Conservation (phyloP, 768 basidiomycete species). For the Thelephora ganbajun region DNA sequence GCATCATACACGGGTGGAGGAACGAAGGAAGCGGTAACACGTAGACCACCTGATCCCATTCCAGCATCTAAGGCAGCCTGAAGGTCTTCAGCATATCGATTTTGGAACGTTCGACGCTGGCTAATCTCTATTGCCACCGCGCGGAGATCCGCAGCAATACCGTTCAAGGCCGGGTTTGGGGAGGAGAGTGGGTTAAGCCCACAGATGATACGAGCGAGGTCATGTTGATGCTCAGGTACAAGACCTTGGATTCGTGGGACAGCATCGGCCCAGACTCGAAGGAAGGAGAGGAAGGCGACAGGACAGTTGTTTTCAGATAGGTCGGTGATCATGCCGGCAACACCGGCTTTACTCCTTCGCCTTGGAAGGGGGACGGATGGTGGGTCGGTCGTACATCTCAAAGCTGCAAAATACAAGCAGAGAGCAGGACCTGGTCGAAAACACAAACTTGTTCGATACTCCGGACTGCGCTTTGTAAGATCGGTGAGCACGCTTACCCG, state of each 20-base stretch:
- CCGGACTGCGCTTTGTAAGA: neutral
- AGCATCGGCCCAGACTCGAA: constrained; percentile 55
- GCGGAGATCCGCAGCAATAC: constrained; percentile 69
- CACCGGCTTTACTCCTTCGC: constrained; percentile 1
- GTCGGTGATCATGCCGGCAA: constrained; percentile 18
- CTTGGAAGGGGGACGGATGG: constrained; percentile 74
- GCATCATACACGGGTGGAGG: constrained; percentile 57
- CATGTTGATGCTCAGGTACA: constrained; percentile 46
- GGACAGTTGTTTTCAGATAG: constrained; percentile 63
- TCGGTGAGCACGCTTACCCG: constrained; percentile 33
- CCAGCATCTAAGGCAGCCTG: constrained; percentile 72
- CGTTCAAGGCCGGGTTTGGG: constrained; percentile 31
- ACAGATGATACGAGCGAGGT: constrained; percentile 73
- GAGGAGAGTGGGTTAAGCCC: constrained; percentile 30
- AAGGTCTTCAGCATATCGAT: constrained; percentile 58
- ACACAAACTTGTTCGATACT: neutral
- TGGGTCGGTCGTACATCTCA: constrained; percentile 60
- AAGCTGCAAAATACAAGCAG: constrained; percentile 74
- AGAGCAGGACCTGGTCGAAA: constrained; percentile 50
- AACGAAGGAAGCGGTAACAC: constrained; percentile 45
- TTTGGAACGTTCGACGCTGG: constrained; percentile 73
- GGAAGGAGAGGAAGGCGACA: constrained; percentile 48
- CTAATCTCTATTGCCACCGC: constrained; percentile 82
- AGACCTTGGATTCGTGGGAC: constrained; percentile 56
- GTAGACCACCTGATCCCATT: constrained; percentile 16